Evolutionary conservation across 179 eudicot genomes (phyloP), one percentile per base, ranked within the genome.

Genomic region (Sideroxylon spinosum): DNA sequence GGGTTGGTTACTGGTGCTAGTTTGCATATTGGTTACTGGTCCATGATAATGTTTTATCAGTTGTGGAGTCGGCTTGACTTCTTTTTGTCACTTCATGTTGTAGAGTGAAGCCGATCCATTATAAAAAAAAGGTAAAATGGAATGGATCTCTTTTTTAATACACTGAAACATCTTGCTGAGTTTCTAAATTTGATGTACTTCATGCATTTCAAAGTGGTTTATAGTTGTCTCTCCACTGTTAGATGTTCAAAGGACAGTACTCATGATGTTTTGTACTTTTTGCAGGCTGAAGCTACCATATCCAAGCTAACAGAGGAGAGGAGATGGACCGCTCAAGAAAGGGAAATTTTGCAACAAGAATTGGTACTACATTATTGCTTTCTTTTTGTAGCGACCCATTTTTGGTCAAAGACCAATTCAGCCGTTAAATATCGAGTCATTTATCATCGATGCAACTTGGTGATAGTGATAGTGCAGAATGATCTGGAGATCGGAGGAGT

Each of bases 261-360:
- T 49, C 29, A 46, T 37, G 73, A 62, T 11, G 7, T 37, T 16
- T 60, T 57, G 53, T 59, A 59, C 59, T 19, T 65, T 12, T 52
- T 84, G 81, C 90, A 91, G 96, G 93, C 96, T 77, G 90, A 87
- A 80, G 76, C 60, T 73, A 88, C 87, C 49, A 88, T 90, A 66
- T 66, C 86, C 46, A 89, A 86, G 78, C 78, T 89, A 64, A 83
- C 85, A 28, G 94, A 87, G 76, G 94, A 90, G 74, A 91, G 87
- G 84, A 87, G 83, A 82, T 76, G 80, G 68, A 79, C 85, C 69
- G 53, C 80, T 69, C 89, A 82, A 80, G 92, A 91, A 74, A 85
- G 82, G 73, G 89, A 86, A 55, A 71, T 74, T 37, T 77, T 88
- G 79, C 85, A 81, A 82, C 83, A 86, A 76, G 90, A 91, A 84